Conservation (phyloP, 257 asterid species). For the Euphrasia confusa region DNA sequence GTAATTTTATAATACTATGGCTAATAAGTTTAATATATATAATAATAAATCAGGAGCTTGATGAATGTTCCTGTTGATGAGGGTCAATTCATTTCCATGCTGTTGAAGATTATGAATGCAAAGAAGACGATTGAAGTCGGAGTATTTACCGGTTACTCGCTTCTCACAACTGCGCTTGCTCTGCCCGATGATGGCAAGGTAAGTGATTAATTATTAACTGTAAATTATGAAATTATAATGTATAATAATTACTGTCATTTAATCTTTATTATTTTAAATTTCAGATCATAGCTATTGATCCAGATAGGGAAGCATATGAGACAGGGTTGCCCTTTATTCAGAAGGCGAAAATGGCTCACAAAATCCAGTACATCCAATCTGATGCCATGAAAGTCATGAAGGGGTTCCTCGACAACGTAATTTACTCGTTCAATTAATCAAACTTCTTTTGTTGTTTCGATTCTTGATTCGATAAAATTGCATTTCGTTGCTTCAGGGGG, state of each 20-base stretch:
- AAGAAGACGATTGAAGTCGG: constrained; percentile 25
- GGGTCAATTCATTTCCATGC: constrained; percentile 48
- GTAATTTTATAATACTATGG: no score
- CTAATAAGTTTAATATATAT: no score
- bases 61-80: constrained; percentile 65
- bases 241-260: no score
- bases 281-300: constrained; percentile 2
- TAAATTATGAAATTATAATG: no score
- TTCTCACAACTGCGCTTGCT: constrained; percentile 54
- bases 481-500: constrained; percentile 31
- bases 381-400: not conserved
- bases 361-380: not conserved
- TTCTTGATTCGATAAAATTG: not conserved
- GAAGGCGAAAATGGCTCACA: not conserved
- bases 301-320: not conserved
- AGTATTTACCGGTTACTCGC: constrained; percentile 64
- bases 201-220: not conserved
- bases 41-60: constrained; percentile 34
- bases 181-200: constrained; percentile 53
- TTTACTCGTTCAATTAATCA: no score
- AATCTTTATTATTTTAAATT: not conserved
- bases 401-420: not conserved
- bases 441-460: not conserved
- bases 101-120: constrained; percentile 42
- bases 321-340: not conserved